Evolutionary conservation across 768 basidiomycete species (phyloP).

Genomic region (Tylopilus vinaceipallidus): DNA sequence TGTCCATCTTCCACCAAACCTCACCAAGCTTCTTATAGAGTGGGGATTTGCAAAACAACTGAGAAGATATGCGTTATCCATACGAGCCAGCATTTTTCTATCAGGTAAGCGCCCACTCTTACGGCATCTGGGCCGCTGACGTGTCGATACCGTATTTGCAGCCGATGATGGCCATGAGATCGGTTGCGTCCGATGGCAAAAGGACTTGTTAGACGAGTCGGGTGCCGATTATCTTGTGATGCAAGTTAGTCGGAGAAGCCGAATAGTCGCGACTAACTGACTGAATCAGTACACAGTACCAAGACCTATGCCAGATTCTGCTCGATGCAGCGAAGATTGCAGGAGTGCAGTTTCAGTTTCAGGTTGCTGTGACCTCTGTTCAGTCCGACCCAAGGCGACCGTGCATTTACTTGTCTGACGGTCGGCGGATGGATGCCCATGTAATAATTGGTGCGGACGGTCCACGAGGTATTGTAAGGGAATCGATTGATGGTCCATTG

Average conservation of each 20-base stretch:
- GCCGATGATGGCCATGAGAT: constrained; percentile 45
- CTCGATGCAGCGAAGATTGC: constrained; percentile 44
- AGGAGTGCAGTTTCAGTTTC: constrained; percentile 52
- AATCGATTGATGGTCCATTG: constrained; percentile 35
- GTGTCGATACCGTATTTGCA: constrained; percentile 19
- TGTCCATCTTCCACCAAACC: constrained; percentile 55
- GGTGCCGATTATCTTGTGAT: constrained; percentile 55
- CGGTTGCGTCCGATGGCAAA: constrained; percentile 47
- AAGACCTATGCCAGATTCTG: constrained; percentile 50
- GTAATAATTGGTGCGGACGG: constrained; percentile 66
- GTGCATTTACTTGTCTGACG: constrained; percentile 38
- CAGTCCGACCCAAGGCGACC: constrained; percentile 28
- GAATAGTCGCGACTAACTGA: background rate
- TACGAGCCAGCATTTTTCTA: constrained; percentile 26
- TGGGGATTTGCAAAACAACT: constrained; percentile 56
- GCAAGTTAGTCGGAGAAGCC: constrained; percentile 35
- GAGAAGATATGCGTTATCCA: constrained; percentile 29
- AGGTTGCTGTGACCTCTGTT: constrained; percentile 37
- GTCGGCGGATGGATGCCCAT: constrained; percentile 48
- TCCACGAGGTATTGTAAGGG: constrained; percentile 41
- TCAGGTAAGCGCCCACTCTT: constrained; percentile 14
- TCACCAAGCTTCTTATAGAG: constrained; percentile 52
- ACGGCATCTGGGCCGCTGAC: background rate
- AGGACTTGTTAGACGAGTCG: constrained; percentile 48
- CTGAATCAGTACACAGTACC: constrained; percentile 39